phyloP scores from a whole-genome alignment of 2,329 filamentous ascomycete genomes.

The Beauveria brongniartii region DNA sequence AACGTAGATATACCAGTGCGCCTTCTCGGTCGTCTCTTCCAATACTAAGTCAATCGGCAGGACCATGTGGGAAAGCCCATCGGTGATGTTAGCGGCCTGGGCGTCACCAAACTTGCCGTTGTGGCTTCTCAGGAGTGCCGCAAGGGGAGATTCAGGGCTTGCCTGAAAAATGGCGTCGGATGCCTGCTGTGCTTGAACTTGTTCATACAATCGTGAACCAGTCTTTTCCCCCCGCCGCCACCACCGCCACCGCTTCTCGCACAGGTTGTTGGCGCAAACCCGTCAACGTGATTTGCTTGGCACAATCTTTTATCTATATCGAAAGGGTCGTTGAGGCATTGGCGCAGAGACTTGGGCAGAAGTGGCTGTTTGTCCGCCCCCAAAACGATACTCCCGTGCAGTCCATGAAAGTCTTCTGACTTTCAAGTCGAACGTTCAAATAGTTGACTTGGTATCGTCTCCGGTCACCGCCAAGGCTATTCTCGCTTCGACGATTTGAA shows the following conservation, averaged over 20 bases:
- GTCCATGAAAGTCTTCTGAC: not conserved
- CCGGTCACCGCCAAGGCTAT: not conserved
- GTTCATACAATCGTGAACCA: not conserved
- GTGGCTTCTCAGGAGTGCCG: not conserved
- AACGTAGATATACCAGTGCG: not conserved
- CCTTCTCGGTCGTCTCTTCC: not conserved
- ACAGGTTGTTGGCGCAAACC: not conserved
- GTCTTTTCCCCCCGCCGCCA: not conserved
- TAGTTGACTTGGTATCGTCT: not conserved
- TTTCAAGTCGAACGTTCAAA: not conserved
- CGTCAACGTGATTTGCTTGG: not conserved
- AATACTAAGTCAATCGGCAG: not conserved
- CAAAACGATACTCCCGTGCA: not conserved
- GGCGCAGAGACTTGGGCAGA: not conserved
- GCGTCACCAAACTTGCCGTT: not conserved
- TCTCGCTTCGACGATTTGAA: not conserved
- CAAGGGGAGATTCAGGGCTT: no score
- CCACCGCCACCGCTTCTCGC: conserved; percentile 11
- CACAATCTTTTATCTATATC: not conserved
- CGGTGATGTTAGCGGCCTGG: not conserved
- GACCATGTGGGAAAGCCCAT: not conserved
- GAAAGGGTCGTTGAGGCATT: not conserved
- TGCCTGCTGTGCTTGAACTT: not conserved
- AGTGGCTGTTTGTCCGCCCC: not conserved
- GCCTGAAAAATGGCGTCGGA: not conserved